These are phyloP conservation scores for Paramarasmius palmivorus DNA, from an alignment of 1,284 basidiomycete species.

Conservation along the genomic window DNA sequence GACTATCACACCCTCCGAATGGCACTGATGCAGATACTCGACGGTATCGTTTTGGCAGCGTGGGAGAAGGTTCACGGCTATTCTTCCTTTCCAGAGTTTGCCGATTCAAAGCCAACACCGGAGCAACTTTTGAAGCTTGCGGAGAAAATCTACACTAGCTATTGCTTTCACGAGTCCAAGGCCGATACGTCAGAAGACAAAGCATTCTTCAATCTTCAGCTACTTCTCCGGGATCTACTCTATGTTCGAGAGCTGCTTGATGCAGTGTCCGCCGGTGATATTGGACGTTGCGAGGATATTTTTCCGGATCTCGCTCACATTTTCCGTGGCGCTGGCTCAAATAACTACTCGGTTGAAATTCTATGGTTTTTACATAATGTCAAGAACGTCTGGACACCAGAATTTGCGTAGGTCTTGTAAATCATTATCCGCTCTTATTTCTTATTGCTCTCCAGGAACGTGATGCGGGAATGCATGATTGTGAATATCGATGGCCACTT, in stretches of 20 bases:
- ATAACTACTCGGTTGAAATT: constrained; percentile 31
- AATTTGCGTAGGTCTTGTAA: constrained; percentile 21
- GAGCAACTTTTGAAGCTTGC: constrained; percentile 5
- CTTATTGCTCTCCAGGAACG: constrained; percentile 18
- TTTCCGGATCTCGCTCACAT: constrained; percentile 25
- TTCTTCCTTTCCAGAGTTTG: constrained; percentile 13
- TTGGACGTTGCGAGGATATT: constrained; percentile 29
- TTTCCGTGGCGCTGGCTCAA: constrained; percentile 27
- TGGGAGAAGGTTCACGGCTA: constrained; percentile 7
- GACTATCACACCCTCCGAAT: constrained; percentile 23
- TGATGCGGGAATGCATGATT: constrained; percentile 26
- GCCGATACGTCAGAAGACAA: background rate
- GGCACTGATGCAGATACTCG: constrained; percentile 19
- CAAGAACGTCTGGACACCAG: constrained; percentile 26
- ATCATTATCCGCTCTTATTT: background rate
- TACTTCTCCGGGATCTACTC: constrained; percentile 25
- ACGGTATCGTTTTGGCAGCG: constrained; percentile 17
- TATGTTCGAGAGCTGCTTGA: constrained; percentile 23
- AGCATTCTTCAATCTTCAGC: constrained; percentile 19
- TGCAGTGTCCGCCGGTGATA: constrained; percentile 28
- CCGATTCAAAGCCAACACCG: background rate
- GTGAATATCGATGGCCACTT: constrained; percentile 26
- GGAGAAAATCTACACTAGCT: constrained; percentile 4
- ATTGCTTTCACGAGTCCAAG: background rate
- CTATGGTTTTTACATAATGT: constrained; percentile 27